phyloP scores from a whole-genome alignment of 352 stramenopile genomes.

The Aphanomyces cochlioides region DNA sequence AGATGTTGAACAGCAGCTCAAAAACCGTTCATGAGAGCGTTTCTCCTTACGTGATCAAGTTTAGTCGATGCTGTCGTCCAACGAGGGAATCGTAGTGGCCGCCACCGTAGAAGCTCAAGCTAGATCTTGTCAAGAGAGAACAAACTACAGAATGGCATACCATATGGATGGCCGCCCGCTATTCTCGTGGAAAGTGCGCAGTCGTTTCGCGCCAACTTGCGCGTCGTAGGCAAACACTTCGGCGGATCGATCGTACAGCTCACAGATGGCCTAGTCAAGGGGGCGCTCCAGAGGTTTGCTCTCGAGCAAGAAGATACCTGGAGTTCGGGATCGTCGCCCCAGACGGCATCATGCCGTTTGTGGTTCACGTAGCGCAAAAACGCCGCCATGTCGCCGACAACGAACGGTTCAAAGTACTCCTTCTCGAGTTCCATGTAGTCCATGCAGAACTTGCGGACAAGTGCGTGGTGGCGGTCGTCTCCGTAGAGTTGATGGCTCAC shows the following conservation, averaged over 20 bases:
- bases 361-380: slow-evolving; percentile 89
- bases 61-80: slow-evolving; percentile 45
- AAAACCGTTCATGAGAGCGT: too few relatives aligned
- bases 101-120: slow-evolving; percentile 89
- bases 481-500: slow-evolving; percentile 96
- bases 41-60: slow-evolving; percentile 42
- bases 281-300: neutral
- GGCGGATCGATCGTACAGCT: slow-evolving; percentile 90
- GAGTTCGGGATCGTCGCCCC: slow-evolving; percentile 95
- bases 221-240: slow-evolving; percentile 89
- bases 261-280: slow-evolving; percentile 66
- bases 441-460: slow-evolving; percentile 89
- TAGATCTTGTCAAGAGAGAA: slow-evolving; percentile 30
- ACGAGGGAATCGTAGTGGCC: slow-evolving; percentile 90
- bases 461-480: slow-evolving; percentile 81
- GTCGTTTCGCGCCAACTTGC: slow-evolving; percentile 58
- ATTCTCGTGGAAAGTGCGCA: slow-evolving; percentile 88
- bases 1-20: neutral
- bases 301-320: slow-evolving; percentile 41
- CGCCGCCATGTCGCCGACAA: slow-evolving; percentile 79
- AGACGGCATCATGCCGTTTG: slow-evolving; percentile 89
- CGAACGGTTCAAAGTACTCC: slow-evolving; percentile 90
- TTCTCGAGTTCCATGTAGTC: slow-evolving; percentile 95
- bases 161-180: slow-evolving; percentile 60
- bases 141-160: slow-evolving; percentile 34